Evolutionary conservation across 140 eudicot genomes (phyloP).

Genomic region (Bidens hawaiensis): DNA sequence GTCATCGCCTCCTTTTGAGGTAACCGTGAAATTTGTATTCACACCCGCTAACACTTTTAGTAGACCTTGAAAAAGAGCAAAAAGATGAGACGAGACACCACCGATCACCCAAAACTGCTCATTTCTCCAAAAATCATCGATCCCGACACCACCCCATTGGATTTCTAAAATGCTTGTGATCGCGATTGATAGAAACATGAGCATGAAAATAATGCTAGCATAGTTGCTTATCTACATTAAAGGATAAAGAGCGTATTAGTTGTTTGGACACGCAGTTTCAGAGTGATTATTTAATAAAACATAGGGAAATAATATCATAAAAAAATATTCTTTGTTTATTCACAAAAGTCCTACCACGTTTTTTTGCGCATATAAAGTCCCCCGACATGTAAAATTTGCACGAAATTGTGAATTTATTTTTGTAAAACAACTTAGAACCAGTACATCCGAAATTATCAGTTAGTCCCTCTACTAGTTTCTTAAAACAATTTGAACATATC

Average conservation of each 20-base stretch:
- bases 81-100: constrained; percentile 65
- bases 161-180: constrained; percentile 58
- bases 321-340: too few relatives aligned
- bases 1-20: constrained; percentile 71
- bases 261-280: background rate
- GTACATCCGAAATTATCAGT: too few relatives aligned
- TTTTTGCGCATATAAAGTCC: too few relatives aligned
- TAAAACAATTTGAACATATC: too few relatives aligned
- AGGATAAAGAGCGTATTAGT: background rate
- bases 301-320: too few relatives aligned
- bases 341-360: too few relatives aligned
- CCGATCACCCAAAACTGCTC: constrained; percentile 82
- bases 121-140: constrained; percentile 79
- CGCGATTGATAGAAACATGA: constrained; percentile 52
- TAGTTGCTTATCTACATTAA: constrained; percentile 57
- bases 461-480: too few relatives aligned
- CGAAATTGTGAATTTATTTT: too few relatives aligned
- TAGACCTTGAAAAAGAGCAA: constrained; percentile 66
- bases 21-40: constrained; percentile 63
- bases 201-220: constrained; percentile 62
- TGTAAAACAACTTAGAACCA: too few relatives aligned
- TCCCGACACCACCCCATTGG: constrained; percentile 67
- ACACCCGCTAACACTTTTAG: constrained; percentile 71
- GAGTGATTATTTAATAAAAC: too few relatives aligned
- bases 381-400: too few relatives aligned